Evolutionary conservation across 73 alveolate species (phyloP), one percentile per base, ranked within the genome.

Genomic region (Durusdinium trenchii): DNA sequence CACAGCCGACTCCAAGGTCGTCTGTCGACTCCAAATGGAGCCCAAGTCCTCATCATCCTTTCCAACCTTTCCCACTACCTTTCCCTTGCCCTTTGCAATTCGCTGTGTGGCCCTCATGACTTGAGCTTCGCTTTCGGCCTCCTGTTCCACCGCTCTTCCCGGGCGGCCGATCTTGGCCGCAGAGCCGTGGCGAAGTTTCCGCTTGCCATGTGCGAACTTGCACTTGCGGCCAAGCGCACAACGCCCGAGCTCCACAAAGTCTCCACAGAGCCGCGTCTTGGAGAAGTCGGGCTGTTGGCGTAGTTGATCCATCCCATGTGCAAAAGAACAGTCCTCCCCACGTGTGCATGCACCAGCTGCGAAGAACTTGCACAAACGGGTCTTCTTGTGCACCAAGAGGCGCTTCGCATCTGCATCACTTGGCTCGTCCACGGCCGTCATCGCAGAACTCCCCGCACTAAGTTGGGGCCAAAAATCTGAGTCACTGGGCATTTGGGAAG

Each of bases 201-300:
- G 38, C 85, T 75, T 75, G 51, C 85, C 43, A 42, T 75, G 85
- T 38, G 85, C 85, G 40, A 75, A 75, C 47, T 38, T 75, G 85
- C 85, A 75, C 14, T 38, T 42, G 35, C 43, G 50, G 50, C 85
- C 85, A 38, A 16, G 52, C 6, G 86, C 48, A 46, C 96, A 89
- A 36, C 50, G 43, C 69, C 96, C 86, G 45, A 89, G 40, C 86
- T 89, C 96, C 52, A 89, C 78, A 52, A 89, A 89, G 45, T 89
- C 96, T 16, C 86, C 96, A 30, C 96, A 89, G 16, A 89, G 86
- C 30, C 96, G 96, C 43, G 96, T 89, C 64, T 89, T 89, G 52
- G 96, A 89, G 86, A 62, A 89, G 40, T 89, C 96, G 2, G 96
- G 96, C 51, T 89, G 96, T 16, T 89, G 69, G 1, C 96, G 50